phyloP scores from a whole-genome alignment of 1,284 basidiomycete species.

The Apiotrichum veenhuisii region DNA sequence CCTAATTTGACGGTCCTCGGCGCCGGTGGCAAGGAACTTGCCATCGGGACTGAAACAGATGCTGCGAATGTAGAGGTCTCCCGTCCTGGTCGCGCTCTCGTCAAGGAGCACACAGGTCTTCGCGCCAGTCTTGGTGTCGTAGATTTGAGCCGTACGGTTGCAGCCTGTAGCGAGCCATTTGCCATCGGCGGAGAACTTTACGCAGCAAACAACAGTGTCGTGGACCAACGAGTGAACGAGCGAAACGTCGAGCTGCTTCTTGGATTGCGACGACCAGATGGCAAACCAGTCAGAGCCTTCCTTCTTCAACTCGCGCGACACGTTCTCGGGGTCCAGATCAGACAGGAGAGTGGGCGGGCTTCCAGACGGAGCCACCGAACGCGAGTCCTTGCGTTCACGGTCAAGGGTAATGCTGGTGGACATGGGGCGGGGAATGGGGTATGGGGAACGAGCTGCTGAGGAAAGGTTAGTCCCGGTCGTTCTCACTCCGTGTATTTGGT shows the following conservation, averaged over 20 bases:
- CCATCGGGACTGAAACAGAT: conserved; percentile 82
- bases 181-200: conserved; percentile 83
- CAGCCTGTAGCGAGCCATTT: conserved; percentile 85
- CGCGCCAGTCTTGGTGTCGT: conserved; percentile 75
- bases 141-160: conserved; percentile 85
- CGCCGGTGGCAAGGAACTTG: conserved; percentile 73
- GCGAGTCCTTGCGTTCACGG: conserved; percentile 38
- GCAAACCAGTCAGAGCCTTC: conserved; percentile 94
- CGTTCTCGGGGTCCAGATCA: conserved; percentile 54
- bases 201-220: conserved; percentile 93
- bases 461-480: not conserved
- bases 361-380: conserved; percentile 4
- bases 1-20: conserved; percentile 76
- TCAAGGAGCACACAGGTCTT: conserved; percentile 73
- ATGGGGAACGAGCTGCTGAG: conserved; percentile 18
- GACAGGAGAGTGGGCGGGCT: conserved; percentile 44
- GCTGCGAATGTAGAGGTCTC: conserved; percentile 77
- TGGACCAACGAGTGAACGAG: conserved; percentile 88
- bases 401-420: conserved; percentile 31
- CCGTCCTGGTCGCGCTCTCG: conserved; percentile 60
- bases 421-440: conserved; percentile 34
- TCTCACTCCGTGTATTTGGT: not conserved
- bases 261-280: conserved; percentile 81
- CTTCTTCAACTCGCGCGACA: conserved; percentile 59
- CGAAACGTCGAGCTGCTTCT: conserved; percentile 77